Evolutionary conservation across 163 green algal genomes (phyloP), one percentile per base, ranked within the genome.

Genomic region (Scenedesmus sp.): DNA sequence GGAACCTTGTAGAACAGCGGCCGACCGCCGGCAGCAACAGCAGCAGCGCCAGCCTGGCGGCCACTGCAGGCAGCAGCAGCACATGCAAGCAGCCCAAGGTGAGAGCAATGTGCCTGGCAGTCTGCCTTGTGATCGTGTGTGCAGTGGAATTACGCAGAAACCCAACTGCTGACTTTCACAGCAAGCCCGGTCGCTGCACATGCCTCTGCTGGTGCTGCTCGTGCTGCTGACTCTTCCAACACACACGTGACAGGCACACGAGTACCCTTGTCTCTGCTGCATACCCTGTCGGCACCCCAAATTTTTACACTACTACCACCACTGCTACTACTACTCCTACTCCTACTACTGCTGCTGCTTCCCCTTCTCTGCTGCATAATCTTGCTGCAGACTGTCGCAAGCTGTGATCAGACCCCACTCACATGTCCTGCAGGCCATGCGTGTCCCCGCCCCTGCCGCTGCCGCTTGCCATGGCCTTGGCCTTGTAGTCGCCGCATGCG

Each of bases 1-100:
- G 95, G 94, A 72, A 98, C 96, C 92, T 95, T 96, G 93, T 95
- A 98, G 87, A 95, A 98, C 18, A 82, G n/a, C 68, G 42, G 40
- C n/a, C 73, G 53, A 24, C 46, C 49, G 5, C 26, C 83, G 49
- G 53, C 83, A 37, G 30, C 89, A 90, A 16, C 37, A 46, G 9
- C 33, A 59, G 26, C 83, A 90, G 83, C 16, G 35, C 9, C 26
- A 85, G 43, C 42, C 3, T 20, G 20, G 24, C 24, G 37, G 2
- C 76, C 37, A n/a, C 40, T 84, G 78, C 78, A 35, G 78, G 35
- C 42, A 35, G 33, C 78, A 24, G 42, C 16, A 20, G 33, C 76
- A 33, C 16, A 6, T 2, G 35, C 76, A 46, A 56, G 43, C 3
- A 18, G 22, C 76, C 46, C 33, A 43, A 24, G 16, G 2, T 43